Conservation (phyloP, 495 filamentous ascomycete genomes). For the Cenococcum geophilum region DNA sequence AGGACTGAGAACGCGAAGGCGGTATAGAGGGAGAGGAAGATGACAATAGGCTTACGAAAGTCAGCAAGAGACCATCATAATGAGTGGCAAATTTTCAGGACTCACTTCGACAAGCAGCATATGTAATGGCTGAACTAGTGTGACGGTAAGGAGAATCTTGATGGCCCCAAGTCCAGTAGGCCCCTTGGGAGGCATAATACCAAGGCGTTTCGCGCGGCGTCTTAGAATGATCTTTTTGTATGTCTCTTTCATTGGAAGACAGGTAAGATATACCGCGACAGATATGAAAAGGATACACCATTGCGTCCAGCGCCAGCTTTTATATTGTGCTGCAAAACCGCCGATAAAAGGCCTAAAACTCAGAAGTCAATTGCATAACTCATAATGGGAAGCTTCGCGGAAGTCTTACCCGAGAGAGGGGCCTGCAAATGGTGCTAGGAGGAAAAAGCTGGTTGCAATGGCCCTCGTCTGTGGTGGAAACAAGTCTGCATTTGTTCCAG, state of each 20-base stretch:
- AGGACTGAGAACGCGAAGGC: constrained; percentile 59
- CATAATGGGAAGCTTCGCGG: neutral
- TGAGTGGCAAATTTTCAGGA: neutral
- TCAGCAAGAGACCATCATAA: neutral
- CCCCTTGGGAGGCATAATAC: constrained; percentile 36
- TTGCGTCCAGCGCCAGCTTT: constrained; percentile 59
- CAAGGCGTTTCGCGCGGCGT: constrained; percentile 44
- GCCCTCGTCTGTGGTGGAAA: constrained; percentile 45
- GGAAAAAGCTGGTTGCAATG: constrained; percentile 43
- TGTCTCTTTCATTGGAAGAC: constrained; percentile 50
- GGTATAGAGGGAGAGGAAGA: constrained; percentile 54
- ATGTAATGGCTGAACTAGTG: constrained; percentile 53
- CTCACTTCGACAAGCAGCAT: constrained; percentile 56
- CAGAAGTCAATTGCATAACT: neutral
- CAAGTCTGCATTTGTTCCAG: constrained; percentile 51
- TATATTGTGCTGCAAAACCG: constrained; percentile 52
- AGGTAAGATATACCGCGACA: constrained; percentile 38
- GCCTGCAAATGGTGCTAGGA: constrained; percentile 54
- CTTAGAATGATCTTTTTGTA: constrained; percentile 57
- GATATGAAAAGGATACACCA: constrained; percentile 49
- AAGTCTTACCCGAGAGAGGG: constrained; percentile 44
- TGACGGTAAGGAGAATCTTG: constrained; percentile 49
- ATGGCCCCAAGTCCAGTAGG: constrained; percentile 38
- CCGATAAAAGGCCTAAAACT: constrained; percentile 53
- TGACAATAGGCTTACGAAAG: constrained; percentile 49